phyloP scores from a whole-genome alignment of 169 alveolate species.

The Perkinsus chesapeaki region DNA sequence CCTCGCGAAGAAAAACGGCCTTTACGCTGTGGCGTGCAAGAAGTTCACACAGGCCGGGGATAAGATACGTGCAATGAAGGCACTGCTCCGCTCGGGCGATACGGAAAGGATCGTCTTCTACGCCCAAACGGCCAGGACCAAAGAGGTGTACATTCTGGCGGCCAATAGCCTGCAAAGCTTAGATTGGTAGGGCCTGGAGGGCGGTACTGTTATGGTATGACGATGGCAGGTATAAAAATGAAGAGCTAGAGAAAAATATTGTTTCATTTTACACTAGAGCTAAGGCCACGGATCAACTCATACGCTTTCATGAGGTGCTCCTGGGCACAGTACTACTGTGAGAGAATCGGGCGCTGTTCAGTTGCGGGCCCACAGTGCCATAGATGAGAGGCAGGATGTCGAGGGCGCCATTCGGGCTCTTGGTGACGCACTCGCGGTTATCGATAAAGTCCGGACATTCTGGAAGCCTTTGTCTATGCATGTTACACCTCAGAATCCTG shows the following conservation, averaged over 20 bases:
- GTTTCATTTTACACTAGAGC: slow-evolving; percentile 70
- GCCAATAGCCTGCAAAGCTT: slow-evolving; percentile 67
- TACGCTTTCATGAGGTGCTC: background rate
- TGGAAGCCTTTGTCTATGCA: background rate
- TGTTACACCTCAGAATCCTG: background rate
- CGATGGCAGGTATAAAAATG: slow-evolving; percentile 38
- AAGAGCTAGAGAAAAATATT: slow-evolving; percentile 62
- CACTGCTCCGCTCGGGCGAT: slow-evolving; percentile 64
- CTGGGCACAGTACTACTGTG: background rate
- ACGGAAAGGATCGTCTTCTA: slow-evolving; percentile 58
- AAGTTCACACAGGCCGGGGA: slow-evolving; percentile 66
- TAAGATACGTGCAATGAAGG: slow-evolving; percentile 64
- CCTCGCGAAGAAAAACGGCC: slow-evolving; percentile 55
- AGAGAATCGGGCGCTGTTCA: background rate
- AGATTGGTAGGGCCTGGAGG: slow-evolving; percentile 41
- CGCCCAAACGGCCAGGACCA: slow-evolving; percentile 63
- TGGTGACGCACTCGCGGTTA: background rate
- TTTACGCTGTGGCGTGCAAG: slow-evolving; percentile 62
- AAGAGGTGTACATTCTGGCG: slow-evolving; percentile 67
- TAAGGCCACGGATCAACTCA: slow-evolving; percentile 61
- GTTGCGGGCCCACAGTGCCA: background rate
- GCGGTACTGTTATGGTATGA: background rate
- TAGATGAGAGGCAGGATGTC: background rate
- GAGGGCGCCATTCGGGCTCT: background rate
- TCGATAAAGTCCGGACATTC: background rate